Base-by-base conservation (phyloP, 1,284 basidiomycete species). In the Athelia sp. region DNA sequence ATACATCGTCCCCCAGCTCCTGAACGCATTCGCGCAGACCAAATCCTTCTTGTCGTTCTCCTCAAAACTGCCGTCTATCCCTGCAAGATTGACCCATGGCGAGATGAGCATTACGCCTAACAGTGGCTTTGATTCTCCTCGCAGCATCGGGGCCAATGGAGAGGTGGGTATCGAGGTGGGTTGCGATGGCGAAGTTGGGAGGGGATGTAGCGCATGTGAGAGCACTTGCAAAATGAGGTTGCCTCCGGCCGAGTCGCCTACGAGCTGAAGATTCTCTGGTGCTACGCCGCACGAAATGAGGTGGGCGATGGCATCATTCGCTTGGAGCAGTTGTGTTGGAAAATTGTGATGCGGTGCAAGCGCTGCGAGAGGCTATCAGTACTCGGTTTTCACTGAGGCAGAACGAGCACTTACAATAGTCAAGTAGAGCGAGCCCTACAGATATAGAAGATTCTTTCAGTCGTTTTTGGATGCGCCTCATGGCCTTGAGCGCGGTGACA, bases 81-180 rank as follows among this genome's bases (percentile, higher is more conserved):
- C 61, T 2, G 57, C 53, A 46, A 70, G 57, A 11, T 53, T 56
- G 0, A 66, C 56, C 70, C 71, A 73, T 10, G 70, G 68, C 14
- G 72, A 73, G 59, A 74, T 65, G 49, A 70, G 52, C 49, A 59
- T 66, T 9, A 56, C 61, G 17, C 71, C 68, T 24, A 59, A 53
- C 26, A 73, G 46, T 2, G 45, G 29, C 31, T 23, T n/a, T 29
- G 34, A 34, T 15, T n/a, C 17, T 11, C 26, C 26, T 10, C 17
- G 17, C 26, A 29, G 14, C 19, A 34, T 34, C 18, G 34, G 32
- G 22, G 11, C n/a, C 3, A 46, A 29, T 14, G 26, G 14, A 4
- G 19, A 21, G n/a, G 45, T 23, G 11, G 34, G 45, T 18, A 34
- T 14, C n/a, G 9, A 2, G n/a, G n/a, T n/a, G n/a, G n/a, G n/a